Evolutionary conservation across 345 rosid genomes (phyloP).

Genomic region (Eucalyptus marginata): DNA sequence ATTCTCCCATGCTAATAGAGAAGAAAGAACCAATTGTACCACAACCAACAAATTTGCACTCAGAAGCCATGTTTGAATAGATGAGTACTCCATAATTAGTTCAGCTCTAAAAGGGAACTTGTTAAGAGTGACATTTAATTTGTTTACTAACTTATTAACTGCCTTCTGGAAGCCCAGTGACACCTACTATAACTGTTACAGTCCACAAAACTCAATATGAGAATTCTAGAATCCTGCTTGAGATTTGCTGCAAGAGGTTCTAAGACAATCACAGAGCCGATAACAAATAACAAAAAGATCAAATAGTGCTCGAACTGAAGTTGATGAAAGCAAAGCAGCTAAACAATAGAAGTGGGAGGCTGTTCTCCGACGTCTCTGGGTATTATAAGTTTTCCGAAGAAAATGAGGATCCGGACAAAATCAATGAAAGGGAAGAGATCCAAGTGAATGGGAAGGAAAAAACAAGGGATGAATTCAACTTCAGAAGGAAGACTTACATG

Average conservation of each 20-base stretch:
- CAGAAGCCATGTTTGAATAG: neutral
- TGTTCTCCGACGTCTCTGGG: neutral
- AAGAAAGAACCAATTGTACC: neutral
- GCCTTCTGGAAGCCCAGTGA: neutral
- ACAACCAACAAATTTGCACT: neutral
- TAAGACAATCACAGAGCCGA: neutral
- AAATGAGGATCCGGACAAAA: no score
- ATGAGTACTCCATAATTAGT: neutral
- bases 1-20: neutral
- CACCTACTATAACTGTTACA: neutral
- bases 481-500: constrained; percentile 35
- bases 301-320: neutral
- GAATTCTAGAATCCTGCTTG: neutral
- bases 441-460: neutral
- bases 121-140: neutral
- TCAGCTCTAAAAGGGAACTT: neutral
- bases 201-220: neutral
- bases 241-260: neutral
- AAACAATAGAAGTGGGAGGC: neutral
- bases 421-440: neutral
- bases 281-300: neutral
- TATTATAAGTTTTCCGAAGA: neutral
- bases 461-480: neutral
- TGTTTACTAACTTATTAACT: neutral
- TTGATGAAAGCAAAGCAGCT: neutral